Evolutionary conservation across 345 rosid species (phyloP).

Genomic region (Passiflora organensis): DNA sequence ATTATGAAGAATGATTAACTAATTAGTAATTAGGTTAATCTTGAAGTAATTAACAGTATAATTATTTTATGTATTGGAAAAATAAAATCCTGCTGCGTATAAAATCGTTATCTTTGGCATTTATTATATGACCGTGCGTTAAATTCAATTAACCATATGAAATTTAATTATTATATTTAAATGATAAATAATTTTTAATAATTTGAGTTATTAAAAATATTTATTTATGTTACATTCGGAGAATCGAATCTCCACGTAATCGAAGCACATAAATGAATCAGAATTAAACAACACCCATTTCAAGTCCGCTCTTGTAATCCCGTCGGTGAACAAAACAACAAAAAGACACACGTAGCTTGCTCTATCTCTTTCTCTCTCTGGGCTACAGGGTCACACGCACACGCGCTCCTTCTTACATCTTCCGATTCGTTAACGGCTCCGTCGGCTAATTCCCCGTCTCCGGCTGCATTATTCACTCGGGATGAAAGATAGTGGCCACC

Average conservation of each 20-base stretch:
- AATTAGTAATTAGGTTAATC: too few species aligned
- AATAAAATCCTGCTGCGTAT: too few species aligned
- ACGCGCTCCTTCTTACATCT: background rate
- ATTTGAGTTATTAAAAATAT: too few species aligned
- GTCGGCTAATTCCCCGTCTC: conserved; percentile 6
- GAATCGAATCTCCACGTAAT: conserved; percentile 20
- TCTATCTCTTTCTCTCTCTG: conserved; percentile 3
- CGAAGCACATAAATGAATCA: conserved; percentile 29
- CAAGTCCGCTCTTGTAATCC: conserved; percentile 31
- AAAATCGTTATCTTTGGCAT: too few species aligned
- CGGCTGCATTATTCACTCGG: conserved; percentile 15
- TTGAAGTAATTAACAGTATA: too few species aligned
- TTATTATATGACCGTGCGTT: too few species aligned
- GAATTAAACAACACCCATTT: conserved; percentile 37
- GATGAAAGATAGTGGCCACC: conserved; percentile 20
- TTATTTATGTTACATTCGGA: too few species aligned
- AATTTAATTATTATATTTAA: too few species aligned
- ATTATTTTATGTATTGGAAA: too few species aligned
- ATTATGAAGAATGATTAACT: too few species aligned
- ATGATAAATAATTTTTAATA: too few species aligned
- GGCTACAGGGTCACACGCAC: background rate
- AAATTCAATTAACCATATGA: too few species aligned
- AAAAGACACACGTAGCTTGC: conserved; percentile 10
- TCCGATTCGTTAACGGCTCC: background rate
- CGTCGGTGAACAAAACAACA: conserved; percentile 26